Conservation (phyloP, 495 filamentous ascomycete species). For the Darksidea phi region DNA sequence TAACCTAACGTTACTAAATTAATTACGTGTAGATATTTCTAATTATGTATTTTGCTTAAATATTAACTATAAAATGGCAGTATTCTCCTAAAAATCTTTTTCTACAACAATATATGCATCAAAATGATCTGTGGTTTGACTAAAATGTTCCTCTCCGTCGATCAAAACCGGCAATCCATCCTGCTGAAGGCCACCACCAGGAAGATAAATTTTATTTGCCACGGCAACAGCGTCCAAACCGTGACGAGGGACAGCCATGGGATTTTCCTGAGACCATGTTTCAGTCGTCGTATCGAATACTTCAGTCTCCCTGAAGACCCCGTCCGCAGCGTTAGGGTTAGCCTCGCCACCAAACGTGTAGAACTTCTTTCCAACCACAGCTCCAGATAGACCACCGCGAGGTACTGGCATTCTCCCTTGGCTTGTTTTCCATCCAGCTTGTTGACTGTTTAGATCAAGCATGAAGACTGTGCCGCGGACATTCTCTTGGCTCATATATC, state of each 20-base stretch:
- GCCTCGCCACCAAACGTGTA: conserved; percentile 50
- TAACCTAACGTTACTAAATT: too few species aligned
- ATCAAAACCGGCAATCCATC: too few species aligned
- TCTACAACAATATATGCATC: too few species aligned
- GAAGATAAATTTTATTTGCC: conserved; percentile 37
- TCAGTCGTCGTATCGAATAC: conserved; percentile 42
- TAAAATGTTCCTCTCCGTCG: too few species aligned
- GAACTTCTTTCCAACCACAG: conserved; percentile 39
- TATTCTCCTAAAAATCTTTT: too few species aligned
- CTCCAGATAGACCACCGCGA: conserved; percentile 41
- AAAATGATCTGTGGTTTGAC: too few species aligned
- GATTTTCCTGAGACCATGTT: conserved; percentile 35
- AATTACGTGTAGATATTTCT: too few species aligned
- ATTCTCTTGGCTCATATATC: conserved; percentile 37
- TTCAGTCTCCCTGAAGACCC: conserved; percentile 43
- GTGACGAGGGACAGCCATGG: conserved; percentile 44
- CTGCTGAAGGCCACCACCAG: conserved; percentile 14
- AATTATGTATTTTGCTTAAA: too few species aligned
- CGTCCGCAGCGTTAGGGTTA: conserved; percentile 31
- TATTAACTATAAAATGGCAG: too few species aligned
- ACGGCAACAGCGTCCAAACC: conserved; percentile 42
- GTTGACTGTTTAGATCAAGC: conserved; percentile 37
- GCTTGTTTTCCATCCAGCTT: conserved; percentile 38
- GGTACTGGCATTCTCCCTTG: conserved; percentile 30
- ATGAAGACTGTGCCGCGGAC: conserved; percentile 43